These are phyloP conservation scores for Teratosphaeriaceae sp. DNA, from an alignment of 2,329 filamentous ascomycete genomes.

Conservation along the genomic window DNA sequence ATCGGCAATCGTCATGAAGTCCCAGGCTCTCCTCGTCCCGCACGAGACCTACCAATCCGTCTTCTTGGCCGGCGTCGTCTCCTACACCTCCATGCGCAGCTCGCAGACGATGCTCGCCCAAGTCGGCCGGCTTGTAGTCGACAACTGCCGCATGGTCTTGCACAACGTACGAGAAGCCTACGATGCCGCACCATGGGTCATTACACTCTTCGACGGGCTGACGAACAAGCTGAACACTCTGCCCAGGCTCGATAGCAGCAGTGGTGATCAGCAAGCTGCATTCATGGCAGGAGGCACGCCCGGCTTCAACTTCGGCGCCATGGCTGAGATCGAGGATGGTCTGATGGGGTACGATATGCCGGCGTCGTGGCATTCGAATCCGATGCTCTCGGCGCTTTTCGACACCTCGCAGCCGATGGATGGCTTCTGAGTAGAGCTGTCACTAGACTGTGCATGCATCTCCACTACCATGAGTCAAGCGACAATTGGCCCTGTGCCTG, in stretches of 20 bases:
- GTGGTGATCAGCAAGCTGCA: background rate
- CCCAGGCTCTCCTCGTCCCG: background rate
- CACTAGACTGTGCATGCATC: no score
- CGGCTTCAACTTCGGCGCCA: background rate
- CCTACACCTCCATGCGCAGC: constrained; percentile 2
- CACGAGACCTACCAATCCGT: constrained; percentile 3
- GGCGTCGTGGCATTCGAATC: constrained; percentile 1
- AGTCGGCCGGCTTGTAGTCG: constrained; percentile 1
- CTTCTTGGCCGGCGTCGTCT: background rate
- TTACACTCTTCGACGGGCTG: background rate
- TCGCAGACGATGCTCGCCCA: background rate
- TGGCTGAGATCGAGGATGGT: background rate
- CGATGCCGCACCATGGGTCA: constrained; percentile 1
- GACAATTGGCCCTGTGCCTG: no score
- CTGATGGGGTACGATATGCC: background rate
- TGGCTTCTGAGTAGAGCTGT: background rate
- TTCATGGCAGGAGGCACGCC: background rate
- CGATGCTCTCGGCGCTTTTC: constrained; percentile 1
- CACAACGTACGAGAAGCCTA: constrained; percentile 2
- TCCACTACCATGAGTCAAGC: no score
- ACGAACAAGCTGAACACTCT: background rate
- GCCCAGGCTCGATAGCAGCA: background rate
- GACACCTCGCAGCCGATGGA: background rate
- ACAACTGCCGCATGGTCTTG: constrained; percentile 3
- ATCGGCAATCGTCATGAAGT: constrained; percentile 1